A percentile compares a stretch with the other conserved stretches of the same genome.
These are phyloP conservation scores for Nyctanthes arbortristis DNA, from an alignment of 257 asterid species.

Conservation along the genomic window DNA sequence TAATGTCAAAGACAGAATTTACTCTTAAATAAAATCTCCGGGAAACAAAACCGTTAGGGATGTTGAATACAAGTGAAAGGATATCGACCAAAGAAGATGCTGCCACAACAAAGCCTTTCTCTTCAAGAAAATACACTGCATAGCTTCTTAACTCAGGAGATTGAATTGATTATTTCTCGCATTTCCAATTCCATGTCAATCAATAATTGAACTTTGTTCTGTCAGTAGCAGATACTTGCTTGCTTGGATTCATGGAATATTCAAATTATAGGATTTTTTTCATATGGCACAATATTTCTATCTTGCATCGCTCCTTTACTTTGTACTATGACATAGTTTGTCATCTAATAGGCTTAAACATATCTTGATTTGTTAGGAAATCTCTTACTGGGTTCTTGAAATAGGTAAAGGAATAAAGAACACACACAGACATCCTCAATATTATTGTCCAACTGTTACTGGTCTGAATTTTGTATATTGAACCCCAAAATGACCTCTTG, in stretches of 20 bases:
- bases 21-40: background rate
- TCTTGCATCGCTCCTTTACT: background rate
- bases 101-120: background rate
- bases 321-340: background rate
- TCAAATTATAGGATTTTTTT: background rate
- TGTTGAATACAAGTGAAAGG: background rate
- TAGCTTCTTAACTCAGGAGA: background rate
- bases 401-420: background rate
- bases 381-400: no score
- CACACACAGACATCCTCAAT: background rate
- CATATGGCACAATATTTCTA: background rate
- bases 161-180: background rate
- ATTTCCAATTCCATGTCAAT: background rate
- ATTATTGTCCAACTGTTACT: background rate
- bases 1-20: background rate
- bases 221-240: background rate
- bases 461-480: background rate
- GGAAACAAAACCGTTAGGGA: background rate
- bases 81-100: background rate
- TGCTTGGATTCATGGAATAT: background rate
- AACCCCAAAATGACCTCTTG: background rate
- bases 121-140: background rate
- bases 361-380: background rate
- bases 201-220: background rate
- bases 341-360: background rate